These are phyloP conservation scores for Asterochloris erici DNA, from an alignment of 139 green algal species.

Conservation along the genomic window DNA sequence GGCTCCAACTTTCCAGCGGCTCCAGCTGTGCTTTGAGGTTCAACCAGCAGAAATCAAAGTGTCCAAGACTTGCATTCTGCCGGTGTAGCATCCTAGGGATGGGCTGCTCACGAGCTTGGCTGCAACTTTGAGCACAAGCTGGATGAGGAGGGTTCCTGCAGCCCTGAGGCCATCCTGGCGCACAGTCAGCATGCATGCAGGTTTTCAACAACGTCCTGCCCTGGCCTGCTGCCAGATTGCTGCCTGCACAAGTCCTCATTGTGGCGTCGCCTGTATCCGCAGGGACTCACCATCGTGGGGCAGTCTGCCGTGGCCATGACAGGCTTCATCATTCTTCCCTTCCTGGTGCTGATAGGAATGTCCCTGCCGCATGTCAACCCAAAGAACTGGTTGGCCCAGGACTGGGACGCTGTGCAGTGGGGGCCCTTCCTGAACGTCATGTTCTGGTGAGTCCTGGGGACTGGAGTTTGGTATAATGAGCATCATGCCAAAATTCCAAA, in stretches of 20 bases:
- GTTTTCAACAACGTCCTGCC: not conserved
- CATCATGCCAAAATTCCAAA: too few relatives aligned
- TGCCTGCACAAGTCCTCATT: not conserved
- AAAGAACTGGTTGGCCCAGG: slow-evolving; percentile 60
- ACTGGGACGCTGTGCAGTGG: slow-evolving; percentile 71
- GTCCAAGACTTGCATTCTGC: too few relatives aligned
- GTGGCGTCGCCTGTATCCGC: not conserved
- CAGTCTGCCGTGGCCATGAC: slow-evolving; percentile 67
- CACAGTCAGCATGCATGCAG: too few relatives aligned
- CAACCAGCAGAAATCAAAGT: too few relatives aligned
- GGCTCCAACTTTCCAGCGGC: too few relatives aligned
- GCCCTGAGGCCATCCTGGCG: too few relatives aligned
- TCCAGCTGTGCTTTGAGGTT: too few relatives aligned
- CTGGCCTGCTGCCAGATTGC: not conserved
- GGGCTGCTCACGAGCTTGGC: too few relatives aligned
- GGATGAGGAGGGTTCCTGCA: too few relatives aligned
- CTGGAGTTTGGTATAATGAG: too few relatives aligned
- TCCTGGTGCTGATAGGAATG: slow-evolving; percentile 70
- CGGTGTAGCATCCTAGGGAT: too few relatives aligned
- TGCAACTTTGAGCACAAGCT: too few relatives aligned
- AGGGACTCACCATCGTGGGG: slow-evolving; percentile 87
- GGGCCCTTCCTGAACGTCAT: slow-evolving; percentile 90
- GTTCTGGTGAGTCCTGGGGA: slow-evolving; percentile 76
- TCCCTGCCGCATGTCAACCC: slow-evolving; percentile 56
- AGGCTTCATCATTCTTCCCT: slow-evolving; percentile 81